Conservation (phyloP, 306 rosid genomes). For the Medicago truncatula region MtrunA17r5.0-ANR NC_053044.1:49119501-49120000, state of each 20-base stretch:
- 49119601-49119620: conserved; percentile 24
- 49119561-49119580: conserved; percentile 38
- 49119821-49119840: not conserved
- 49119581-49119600: conserved; percentile 26
- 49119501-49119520: conserved; percentile 31
- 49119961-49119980: not conserved
- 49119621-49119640: conserved; percentile 24
- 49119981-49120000: not conserved
- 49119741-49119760: conserved; percentile 25
- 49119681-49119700: not conserved
- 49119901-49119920: not conserved
- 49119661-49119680: conserved; percentile 29
- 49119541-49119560: not conserved
- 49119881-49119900: conserved; percentile 4
- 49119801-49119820: not conserved
- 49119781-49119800: not conserved
- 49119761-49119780: conserved; percentile 20
- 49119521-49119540: conserved; percentile 23
- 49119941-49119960: not conserved
- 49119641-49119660: conserved; percentile 34
- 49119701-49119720: not conserved
- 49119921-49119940: conserved; percentile 1
- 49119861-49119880: not conserved
- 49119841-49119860: conserved; percentile 7
- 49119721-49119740: not conserved